A percentile compares a stretch with the other conserved stretches of the same genome.
phyloP scores from a whole-genome alignment of 2,329 filamentous ascomycete species.

The Colletotrichum lini region DNA sequence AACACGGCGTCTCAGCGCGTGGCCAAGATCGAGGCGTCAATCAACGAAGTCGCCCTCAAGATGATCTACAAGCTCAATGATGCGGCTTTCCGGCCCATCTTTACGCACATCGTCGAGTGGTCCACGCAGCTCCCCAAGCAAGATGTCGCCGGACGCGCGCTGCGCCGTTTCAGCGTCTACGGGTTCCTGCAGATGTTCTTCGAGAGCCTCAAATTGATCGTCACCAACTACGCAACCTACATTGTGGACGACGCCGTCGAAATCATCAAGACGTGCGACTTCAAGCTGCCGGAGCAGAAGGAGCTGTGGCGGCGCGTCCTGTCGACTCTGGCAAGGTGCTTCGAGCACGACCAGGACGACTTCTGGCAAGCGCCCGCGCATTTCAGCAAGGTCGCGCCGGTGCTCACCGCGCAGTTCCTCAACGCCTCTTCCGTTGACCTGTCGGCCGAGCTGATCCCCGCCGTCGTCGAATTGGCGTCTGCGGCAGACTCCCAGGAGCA shows the following conservation, averaged over 20 bases:
- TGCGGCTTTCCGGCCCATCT: constrained; percentile 91
- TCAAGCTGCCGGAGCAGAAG: constrained; percentile 65
- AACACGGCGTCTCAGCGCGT: constrained; percentile 62
- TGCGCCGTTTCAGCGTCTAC: constrained; percentile 83
- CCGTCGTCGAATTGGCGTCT: constrained; percentile 83
- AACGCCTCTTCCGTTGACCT: constrained; percentile 62
- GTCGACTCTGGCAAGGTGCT: constrained; percentile 79
- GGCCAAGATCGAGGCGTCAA: constrained; percentile 68
- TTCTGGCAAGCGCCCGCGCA: constrained; percentile 96
- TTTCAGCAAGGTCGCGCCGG: constrained; percentile 79
- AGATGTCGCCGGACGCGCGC: constrained; percentile 69
- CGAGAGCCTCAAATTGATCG: constrained; percentile 89
- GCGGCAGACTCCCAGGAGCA: constrained; percentile 89
- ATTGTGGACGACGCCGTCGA: constrained; percentile 81
- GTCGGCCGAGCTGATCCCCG: constrained; percentile 74
- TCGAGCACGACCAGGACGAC: constrained; percentile 91
- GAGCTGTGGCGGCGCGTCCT: constrained; percentile 80
- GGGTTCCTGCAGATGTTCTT: constrained; percentile 87
- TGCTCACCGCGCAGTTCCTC: constrained; percentile 77
- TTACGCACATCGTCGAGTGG: constrained; percentile 89
- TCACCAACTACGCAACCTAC: constrained; percentile 92
- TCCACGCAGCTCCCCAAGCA: constrained; percentile 73
- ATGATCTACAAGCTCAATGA: constrained; percentile 99
- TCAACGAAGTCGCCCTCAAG: constrained; percentile 82
- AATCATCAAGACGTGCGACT: constrained; percentile 66